phyloP scores from a whole-genome alignment of 176 grass and related monocot species.

The maize (Zea mays) region DNA sequence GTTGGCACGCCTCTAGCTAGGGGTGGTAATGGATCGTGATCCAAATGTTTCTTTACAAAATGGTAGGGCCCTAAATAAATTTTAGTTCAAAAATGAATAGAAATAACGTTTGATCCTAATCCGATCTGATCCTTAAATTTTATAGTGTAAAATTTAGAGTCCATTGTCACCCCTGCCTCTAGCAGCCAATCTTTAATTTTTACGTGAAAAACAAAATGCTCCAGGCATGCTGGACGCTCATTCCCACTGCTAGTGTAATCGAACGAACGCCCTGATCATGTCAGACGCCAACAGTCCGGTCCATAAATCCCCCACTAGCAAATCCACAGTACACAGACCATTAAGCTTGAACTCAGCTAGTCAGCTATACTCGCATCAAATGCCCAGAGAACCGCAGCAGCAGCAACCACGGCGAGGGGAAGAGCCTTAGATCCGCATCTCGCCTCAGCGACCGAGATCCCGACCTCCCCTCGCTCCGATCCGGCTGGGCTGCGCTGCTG shows the following conservation, averaged over 20 bases:
- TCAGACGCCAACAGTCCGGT: not conserved
- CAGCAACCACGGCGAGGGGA: not conserved
- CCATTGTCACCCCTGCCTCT: too few relatives aligned
- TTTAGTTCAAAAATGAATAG: too few relatives aligned
- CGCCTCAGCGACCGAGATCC: constrained; percentile 1
- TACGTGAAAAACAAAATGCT: not conserved
- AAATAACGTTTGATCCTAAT: too few relatives aligned
- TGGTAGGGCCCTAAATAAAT: too few relatives aligned
- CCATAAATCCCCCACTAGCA: not conserved
- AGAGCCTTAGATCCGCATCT: constrained; percentile 25
- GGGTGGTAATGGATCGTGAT: too few relatives aligned
- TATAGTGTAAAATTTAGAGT: too few relatives aligned
- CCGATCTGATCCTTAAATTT: too few relatives aligned
- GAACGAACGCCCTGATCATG: not conserved
- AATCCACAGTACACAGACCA: not conserved
- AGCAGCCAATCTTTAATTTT: not conserved
- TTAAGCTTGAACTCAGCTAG: not conserved
- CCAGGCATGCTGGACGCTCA: not conserved
- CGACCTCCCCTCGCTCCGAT: constrained; percentile 26
- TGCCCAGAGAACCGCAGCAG: not conserved
- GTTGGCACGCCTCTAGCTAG: too few relatives aligned
- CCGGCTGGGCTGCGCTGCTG: not conserved
- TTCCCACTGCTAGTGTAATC: not conserved
- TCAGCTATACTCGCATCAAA: not conserved
- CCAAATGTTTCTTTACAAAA: too few relatives aligned